A percentile compares a stretch with the other conserved stretches of the same genome.
Conservation (phyloP, 208 protist genomes). For the Leishmania lainsoni region DNA sequence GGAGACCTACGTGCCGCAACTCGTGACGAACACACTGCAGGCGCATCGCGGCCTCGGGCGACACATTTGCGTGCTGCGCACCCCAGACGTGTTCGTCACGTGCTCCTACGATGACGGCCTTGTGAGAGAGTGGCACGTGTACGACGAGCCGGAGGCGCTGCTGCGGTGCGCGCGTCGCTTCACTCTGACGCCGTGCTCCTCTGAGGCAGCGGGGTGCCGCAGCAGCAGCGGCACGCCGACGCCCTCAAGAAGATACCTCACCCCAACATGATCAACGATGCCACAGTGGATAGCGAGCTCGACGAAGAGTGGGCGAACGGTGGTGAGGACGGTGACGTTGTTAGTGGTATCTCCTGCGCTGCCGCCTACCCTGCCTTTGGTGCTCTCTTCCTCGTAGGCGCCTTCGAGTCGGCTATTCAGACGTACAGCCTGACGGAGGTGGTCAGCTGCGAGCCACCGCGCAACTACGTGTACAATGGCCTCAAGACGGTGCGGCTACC, state of each 20-base stretch:
- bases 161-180: conserved; percentile 72
- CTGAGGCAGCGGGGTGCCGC: conserved; percentile 8
- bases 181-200: conserved; percentile 29
- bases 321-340: conserved; percentile 27
- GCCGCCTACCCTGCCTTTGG: conserved; percentile 56
- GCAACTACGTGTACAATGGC: conserved; percentile 78
- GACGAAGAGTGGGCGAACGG: conserved; percentile 1
- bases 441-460: conserved; percentile 66
- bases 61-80: conserved; percentile 56
- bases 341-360: conserved; percentile 59
- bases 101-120: conserved; percentile 73
- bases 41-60: conserved; percentile 44
- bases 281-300: not conserved
- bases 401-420: conserved; percentile 70
- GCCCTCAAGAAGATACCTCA: conserved; percentile 27
- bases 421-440: conserved; percentile 67
- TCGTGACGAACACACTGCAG: conserved; percentile 30
- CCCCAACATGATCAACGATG: not conserved
- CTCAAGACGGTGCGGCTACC: conserved; percentile 71
- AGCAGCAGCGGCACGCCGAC: conserved; percentile 10
- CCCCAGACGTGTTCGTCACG: conserved; percentile 72
- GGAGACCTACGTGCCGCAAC: conserved; percentile 40
- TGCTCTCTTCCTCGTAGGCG: conserved; percentile 75
- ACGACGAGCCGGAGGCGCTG: conserved; percentile 67
- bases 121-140: conserved; percentile 87